Conservation (phyloP, 495 filamentous ascomycete genomes). For the Aspergillus sclerotioniger region DNA sequence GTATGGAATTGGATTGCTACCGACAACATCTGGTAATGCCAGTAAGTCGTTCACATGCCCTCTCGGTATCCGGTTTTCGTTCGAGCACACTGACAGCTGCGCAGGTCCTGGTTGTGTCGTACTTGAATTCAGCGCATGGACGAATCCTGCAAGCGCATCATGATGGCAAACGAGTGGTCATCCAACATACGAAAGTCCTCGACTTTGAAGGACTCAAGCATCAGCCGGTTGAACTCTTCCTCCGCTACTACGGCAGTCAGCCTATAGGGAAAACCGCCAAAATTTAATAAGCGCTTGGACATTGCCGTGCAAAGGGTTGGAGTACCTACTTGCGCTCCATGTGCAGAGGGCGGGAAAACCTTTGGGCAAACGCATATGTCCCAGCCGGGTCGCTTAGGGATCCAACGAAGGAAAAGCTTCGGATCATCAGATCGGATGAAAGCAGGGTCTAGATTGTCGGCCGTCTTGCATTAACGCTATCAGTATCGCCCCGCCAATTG, state of each 20-base stretch:
- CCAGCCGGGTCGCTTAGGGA: background rate
- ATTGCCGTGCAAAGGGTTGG: background rate
- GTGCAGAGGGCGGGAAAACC: too few species aligned
- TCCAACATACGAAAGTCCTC: constrained; percentile 9
- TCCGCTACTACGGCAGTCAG: constrained; percentile 15
- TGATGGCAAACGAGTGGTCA: constrained; percentile 9
- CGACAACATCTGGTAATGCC: constrained; percentile 5
- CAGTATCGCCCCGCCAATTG: background rate
- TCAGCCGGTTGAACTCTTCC: constrained; percentile 2
- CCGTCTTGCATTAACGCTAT: background rate
- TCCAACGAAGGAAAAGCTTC: background rate
- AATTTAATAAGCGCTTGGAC: background rate
- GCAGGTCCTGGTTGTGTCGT: constrained; percentile 17
- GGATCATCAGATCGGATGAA: background rate
- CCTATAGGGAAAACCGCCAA: background rate
- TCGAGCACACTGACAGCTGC: background rate
- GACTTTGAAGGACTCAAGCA: background rate
- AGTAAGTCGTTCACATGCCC: constrained; percentile 4
- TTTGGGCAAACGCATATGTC: too few species aligned
- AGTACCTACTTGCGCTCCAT: too few species aligned
- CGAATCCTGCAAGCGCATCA: constrained; percentile 19
- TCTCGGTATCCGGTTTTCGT: background rate
- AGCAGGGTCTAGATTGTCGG: background rate
- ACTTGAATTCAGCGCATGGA: constrained; percentile 1
- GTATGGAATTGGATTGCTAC: constrained; percentile 8